Conservation (phyloP, 257 asterid species). For the Anisodus acutangulus region DNA sequence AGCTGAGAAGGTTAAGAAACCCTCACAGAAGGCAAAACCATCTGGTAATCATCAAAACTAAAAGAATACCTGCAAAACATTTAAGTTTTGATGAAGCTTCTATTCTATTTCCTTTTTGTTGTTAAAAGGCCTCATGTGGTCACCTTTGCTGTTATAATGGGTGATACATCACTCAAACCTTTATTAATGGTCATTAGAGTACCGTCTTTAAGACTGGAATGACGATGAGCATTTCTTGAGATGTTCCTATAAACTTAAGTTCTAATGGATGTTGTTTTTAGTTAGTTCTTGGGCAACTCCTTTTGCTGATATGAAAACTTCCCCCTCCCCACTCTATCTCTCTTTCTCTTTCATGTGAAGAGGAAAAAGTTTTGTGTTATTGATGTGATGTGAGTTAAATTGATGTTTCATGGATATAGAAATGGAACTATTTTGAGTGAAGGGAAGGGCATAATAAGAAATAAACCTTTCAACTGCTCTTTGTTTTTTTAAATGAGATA, state of each 20-base stretch:
- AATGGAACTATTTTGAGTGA: neutral
- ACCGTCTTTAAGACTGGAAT: neutral
- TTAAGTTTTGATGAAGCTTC: neutral
- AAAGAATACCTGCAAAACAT: conserved; percentile 30
- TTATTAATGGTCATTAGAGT: neutral
- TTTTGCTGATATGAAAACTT: neutral
- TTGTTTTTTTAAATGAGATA: neutral
- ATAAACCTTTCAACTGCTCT: neutral
- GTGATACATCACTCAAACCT: conserved; percentile 19
- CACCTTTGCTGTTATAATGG: conserved; percentile 1
- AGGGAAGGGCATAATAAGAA: neutral
- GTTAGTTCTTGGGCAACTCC: conserved; percentile 15
- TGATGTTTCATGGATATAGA: conserved; percentile 2
- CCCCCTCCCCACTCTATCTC: conserved; percentile 12
- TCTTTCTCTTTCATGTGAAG: neutral
- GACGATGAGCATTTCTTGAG: conserved; percentile 14
- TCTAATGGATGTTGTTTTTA: neutral
- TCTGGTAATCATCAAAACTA: conserved; percentile 42
- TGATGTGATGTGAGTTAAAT: neutral
- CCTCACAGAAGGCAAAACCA: conserved; percentile 50
- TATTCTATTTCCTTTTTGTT: neutral
- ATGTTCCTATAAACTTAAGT: conserved; percentile 19
- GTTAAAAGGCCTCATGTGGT: conserved; percentile 20
- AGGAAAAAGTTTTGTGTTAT: neutral
- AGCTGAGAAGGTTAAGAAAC: conserved; percentile 59